phyloP scores from a whole-genome alignment of 768 basidiomycete species.

The Leccinum disarticulatum region DNA sequence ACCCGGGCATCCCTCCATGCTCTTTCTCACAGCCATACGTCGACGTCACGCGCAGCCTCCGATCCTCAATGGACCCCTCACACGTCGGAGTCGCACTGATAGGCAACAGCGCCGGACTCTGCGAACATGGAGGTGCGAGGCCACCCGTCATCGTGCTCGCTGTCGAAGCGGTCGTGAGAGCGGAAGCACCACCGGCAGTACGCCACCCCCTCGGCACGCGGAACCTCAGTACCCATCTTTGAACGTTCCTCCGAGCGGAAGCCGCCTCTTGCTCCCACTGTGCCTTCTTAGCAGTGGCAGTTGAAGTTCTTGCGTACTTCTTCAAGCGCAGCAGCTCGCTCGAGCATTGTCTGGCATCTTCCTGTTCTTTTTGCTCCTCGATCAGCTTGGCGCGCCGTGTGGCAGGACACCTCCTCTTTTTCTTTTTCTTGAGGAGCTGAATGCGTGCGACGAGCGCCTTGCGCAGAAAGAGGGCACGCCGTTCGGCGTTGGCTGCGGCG shows the following conservation, averaged over 20 bases:
- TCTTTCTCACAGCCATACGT: no score
- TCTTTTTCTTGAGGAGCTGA: no score
- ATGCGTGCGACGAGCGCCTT: no score
- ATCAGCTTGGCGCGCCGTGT: slow-evolving; percentile 56
- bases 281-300: slow-evolving; percentile 36
- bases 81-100: no score
- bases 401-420: no score
- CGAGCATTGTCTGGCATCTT: slow-evolving; percentile 15
- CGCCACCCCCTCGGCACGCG: slow-evolving; percentile 23
- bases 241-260: slow-evolving; percentile 17
- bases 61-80: no score
- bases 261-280: slow-evolving; percentile 71
- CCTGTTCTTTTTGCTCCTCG: slow-evolving; percentile 47
- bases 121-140: slow-evolving; percentile 3
- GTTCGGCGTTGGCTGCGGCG: no score
- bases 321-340: slow-evolving; percentile 52
- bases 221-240: slow-evolving; percentile 15
- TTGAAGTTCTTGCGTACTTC: slow-evolving; percentile 48
- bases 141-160: no score
- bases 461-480: no score
- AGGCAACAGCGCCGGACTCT: no score
- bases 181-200: slow-evolving; percentile 23
- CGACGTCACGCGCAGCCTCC: no score
- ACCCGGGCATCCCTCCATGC: no score
- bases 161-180: slow-evolving; percentile 5